Evolutionary conservation across 805 yeast genomes (phyloP).

Genomic region (Yarrowia sp.): DNA sequence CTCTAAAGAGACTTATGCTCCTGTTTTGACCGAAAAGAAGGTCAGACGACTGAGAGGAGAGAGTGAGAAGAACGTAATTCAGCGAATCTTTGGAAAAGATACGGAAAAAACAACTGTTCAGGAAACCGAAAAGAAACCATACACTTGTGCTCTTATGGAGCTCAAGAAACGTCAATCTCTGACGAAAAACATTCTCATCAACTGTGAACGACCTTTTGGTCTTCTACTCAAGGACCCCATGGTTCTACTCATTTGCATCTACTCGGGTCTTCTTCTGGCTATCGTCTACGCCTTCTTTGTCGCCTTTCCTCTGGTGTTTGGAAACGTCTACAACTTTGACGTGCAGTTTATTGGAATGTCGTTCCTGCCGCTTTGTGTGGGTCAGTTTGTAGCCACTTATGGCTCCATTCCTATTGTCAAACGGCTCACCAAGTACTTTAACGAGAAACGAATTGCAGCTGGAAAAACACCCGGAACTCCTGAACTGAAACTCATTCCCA

Average conservation of each 20-base stretch:
- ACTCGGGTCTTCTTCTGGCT: constrained; percentile 65
- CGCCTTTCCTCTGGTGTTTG: constrained; percentile 56
- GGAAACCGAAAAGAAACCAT: background rate
- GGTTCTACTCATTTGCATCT: constrained; percentile 59
- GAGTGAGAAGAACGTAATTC: background rate
- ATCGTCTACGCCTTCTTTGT: constrained; percentile 62
- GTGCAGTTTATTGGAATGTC: constrained; percentile 56
- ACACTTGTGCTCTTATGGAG: constrained; percentile 20
- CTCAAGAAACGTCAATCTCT: constrained; percentile 1
- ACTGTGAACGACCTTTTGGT: constrained; percentile 55
- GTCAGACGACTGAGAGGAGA: constrained; percentile 38
- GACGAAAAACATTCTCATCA: constrained; percentile 32
- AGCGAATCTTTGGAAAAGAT: constrained; percentile 1
- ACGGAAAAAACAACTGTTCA: background rate
- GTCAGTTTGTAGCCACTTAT: constrained; percentile 50
- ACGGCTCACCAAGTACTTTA: constrained; percentile 39
- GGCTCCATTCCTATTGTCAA: constrained; percentile 50
- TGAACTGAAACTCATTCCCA: constrained; percentile 57
- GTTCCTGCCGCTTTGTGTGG: constrained; percentile 58
- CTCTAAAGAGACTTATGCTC: constrained; percentile 56
- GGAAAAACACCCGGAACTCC: constrained; percentile 50
- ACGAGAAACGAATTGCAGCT: constrained; percentile 45
- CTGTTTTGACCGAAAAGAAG: constrained; percentile 49
- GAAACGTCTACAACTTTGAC: constrained; percentile 47
- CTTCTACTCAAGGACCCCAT: constrained; percentile 58